A percentile compares a stretch with the other conserved stretches of the same genome.
phyloP scores from a whole-genome alignment of 225 moss, liverwort and hornwort species.

The Bryoerythrophyllum caledonicum region DNA sequence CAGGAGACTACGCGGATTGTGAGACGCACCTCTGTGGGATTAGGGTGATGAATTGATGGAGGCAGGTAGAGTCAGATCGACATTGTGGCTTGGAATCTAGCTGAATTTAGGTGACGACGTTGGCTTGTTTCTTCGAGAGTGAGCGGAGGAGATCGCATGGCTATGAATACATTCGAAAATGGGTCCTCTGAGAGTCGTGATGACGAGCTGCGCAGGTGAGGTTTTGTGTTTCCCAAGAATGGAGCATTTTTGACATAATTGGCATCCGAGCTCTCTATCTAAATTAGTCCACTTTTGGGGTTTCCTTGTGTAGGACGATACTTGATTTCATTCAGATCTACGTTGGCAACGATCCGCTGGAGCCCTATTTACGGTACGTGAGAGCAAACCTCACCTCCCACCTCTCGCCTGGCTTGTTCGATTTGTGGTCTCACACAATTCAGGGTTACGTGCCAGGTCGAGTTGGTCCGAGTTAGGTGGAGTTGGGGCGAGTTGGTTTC shows the following conservation, averaged over 20 bases:
- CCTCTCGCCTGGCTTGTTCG: too few relatives aligned
- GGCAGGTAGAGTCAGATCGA: neutral
- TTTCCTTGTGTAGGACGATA: constrained; percentile 38
- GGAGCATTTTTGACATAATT: neutral
- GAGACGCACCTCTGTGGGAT: too few relatives aligned
- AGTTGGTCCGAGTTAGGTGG: too few relatives aligned
- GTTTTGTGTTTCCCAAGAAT: neutral
- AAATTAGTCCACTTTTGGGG: constrained; percentile 6
- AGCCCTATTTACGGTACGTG: constrained; percentile 54
- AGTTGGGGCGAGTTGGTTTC: too few relatives aligned
- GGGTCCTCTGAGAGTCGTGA: constrained; percentile 36
- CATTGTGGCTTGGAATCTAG: neutral
- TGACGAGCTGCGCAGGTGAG: constrained; percentile 49
- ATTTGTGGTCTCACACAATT: too few relatives aligned
- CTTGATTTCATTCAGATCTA: constrained; percentile 47
- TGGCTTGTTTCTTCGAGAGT: too few relatives aligned
- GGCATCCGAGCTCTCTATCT: constrained; percentile 1
- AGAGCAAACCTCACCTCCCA: too few relatives aligned
- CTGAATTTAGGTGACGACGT: neutral
- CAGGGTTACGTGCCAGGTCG: too few relatives aligned
- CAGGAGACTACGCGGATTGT: neutral
- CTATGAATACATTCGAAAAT: constrained; percentile 47
- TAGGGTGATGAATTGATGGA: neutral
- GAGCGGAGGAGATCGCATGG: constrained; percentile 18
- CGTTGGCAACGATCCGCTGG: constrained; percentile 75